A percentile compares a stretch with the other conserved stretches of the same genome.
Evolutionary conservation across 768 basidiomycete species (phyloP).

Genomic region (Tephrocybe sp.): DNA sequence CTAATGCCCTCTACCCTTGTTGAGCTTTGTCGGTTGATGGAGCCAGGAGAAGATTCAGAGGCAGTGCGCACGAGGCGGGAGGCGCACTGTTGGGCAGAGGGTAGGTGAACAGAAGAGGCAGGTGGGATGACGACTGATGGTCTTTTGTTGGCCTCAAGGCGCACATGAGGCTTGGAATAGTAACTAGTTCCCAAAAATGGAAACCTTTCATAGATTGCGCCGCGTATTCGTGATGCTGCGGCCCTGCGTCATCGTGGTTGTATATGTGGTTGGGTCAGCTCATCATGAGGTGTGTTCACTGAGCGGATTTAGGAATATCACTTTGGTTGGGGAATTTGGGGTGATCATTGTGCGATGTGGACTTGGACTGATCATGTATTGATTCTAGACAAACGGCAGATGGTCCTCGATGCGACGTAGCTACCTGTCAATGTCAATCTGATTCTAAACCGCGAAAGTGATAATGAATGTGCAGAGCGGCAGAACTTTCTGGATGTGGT

Average conservation of each 20-base stretch:
- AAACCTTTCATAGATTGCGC: slow-evolving; percentile 1
- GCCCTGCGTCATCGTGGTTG: slow-evolving; percentile 8
- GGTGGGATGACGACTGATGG: not conserved
- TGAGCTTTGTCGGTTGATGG: slow-evolving; percentile 1
- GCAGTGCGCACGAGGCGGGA: slow-evolving; percentile 15
- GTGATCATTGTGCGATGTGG: not conserved
- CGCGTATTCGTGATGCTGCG: slow-evolving; percentile 1
- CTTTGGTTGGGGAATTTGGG: not conserved
- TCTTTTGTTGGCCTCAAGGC: slow-evolving; percentile 9
- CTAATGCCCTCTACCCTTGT: not conserved
- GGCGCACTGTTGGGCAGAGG: slow-evolving; percentile 13
- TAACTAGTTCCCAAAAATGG: slow-evolving; percentile 2
- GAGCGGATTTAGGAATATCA: not conserved
- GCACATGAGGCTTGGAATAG: slow-evolving; percentile 8
- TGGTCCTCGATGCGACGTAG: not conserved
- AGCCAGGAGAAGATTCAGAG: slow-evolving; percentile 1
- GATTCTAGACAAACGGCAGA: too few species aligned
- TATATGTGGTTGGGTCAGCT: slow-evolving; percentile 9
- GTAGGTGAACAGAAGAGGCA: not conserved
- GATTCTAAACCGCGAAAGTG: too few species aligned
- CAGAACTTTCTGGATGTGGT: too few species aligned
- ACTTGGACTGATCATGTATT: not conserved
- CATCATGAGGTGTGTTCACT: not conserved
- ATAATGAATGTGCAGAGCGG: too few species aligned
- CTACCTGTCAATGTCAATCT: not conserved